phyloP scores from a whole-genome alignment of 495 filamentous ascomycete species.

The Thermochaetoides thermophila region DNA sequence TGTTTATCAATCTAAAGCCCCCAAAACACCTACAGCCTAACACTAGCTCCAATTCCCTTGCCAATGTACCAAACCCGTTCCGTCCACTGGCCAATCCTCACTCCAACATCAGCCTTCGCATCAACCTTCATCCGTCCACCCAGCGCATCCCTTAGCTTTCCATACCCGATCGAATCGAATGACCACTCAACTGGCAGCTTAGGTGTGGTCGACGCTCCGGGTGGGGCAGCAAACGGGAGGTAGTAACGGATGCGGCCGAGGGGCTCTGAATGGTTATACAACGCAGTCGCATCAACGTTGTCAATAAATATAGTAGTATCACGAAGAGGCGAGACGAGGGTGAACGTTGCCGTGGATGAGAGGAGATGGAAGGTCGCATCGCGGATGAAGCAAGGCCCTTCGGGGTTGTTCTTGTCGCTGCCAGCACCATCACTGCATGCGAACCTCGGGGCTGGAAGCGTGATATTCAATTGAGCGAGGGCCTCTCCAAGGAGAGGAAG shows the following conservation, averaged over 20 bases:
- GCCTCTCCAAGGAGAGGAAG: slow-evolving; percentile 58
- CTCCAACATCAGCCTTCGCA: slow-evolving; percentile 55
- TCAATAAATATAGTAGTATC: slow-evolving; percentile 60
- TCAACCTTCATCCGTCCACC: slow-evolving; percentile 66
- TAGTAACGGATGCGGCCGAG: slow-evolving; percentile 64
- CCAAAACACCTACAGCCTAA: slow-evolving; percentile 36
- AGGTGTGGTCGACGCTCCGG: slow-evolving; percentile 55
- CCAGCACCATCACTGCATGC: slow-evolving; percentile 35
- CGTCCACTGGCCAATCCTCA: slow-evolving; percentile 57
- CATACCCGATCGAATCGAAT: slow-evolving; percentile 65
- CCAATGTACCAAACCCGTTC: slow-evolving; percentile 56
- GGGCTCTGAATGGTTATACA: slow-evolving; percentile 63
- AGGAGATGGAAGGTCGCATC: slow-evolving; percentile 77
- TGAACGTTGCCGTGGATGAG: slow-evolving; percentile 76
- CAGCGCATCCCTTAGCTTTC: slow-evolving; percentile 66
- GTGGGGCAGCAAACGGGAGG: slow-evolving; percentile 59
- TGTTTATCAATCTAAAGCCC: background rate
- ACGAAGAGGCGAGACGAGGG: slow-evolving; percentile 60
- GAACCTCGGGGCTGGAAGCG: slow-evolving; percentile 4
- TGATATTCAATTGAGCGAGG: slow-evolving; percentile 43
- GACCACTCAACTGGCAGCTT: slow-evolving; percentile 68
- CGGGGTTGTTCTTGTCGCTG: slow-evolving; percentile 19
- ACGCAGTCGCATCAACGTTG: slow-evolving; percentile 66
- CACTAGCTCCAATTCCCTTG: slow-evolving; percentile 57
- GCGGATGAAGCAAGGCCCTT: slow-evolving; percentile 54